Conservation (phyloP, 305 asterid species). For the Fraxinus velutina region DNA sequence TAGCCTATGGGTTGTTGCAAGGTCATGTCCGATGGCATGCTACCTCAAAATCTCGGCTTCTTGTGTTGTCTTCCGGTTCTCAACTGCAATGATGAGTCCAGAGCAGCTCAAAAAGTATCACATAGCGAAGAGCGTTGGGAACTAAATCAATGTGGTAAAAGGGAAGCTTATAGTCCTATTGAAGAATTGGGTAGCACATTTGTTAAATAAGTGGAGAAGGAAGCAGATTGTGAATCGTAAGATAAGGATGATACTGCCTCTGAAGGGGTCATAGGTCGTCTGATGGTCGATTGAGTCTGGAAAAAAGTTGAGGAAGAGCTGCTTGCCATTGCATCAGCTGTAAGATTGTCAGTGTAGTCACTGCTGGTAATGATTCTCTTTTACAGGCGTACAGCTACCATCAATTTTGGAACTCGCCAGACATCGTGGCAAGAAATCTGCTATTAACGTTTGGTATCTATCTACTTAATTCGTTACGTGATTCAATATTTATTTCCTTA, state of each 20-base stretch:
- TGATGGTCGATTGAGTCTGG: slow-evolving; percentile 73
- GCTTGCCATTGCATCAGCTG: slow-evolving; percentile 49
- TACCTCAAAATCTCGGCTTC: slow-evolving; percentile 53
- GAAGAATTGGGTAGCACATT: slow-evolving; percentile 30
- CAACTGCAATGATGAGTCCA: slow-evolving; percentile 27
- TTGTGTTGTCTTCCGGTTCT: slow-evolving; percentile 58
- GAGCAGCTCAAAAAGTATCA: slow-evolving; percentile 25
- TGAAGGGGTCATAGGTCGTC: slow-evolving; percentile 41
- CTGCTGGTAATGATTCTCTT: background rate
- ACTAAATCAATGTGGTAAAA: slow-evolving; percentile 34
- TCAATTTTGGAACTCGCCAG: background rate
- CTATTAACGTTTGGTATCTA: slow-evolving; percentile 4
- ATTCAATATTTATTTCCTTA: background rate
- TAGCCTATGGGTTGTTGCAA: slow-evolving; percentile 47
- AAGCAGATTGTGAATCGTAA: slow-evolving; percentile 6
- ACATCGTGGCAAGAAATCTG: background rate
- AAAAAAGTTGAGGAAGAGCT: slow-evolving; percentile 54
- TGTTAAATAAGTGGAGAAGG: slow-evolving; percentile 32
- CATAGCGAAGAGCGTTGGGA: slow-evolving; percentile 21
- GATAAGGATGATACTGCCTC: slow-evolving; percentile 3
- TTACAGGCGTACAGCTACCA: background rate
- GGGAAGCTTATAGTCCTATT: slow-evolving; percentile 42
- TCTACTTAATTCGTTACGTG: background rate
- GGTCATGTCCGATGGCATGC: slow-evolving; percentile 88
- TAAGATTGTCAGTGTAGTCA: slow-evolving; percentile 45